Conservation (phyloP, 345 rosid genomes). For the Litchi chinensis region DNA sequence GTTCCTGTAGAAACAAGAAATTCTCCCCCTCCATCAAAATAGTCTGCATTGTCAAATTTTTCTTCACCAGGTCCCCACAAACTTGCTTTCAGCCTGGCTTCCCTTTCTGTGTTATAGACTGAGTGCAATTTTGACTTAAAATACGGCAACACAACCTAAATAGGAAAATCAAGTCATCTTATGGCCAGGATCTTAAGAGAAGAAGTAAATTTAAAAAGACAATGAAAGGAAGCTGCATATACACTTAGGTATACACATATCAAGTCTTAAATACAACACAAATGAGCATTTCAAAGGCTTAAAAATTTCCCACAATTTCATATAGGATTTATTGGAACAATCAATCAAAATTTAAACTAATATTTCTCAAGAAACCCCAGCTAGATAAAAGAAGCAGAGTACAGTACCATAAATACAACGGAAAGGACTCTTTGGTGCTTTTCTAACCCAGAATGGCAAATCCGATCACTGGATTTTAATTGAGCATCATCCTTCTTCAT, state of each 20-base stretch:
- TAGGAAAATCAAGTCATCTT: slow-evolving; percentile 22
- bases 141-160: slow-evolving; percentile 93
- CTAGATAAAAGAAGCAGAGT: slow-evolving; percentile 22
- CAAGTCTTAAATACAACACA: neutral
- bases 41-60: slow-evolving; percentile 57
- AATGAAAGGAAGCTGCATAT: neutral
- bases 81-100: slow-evolving; percentile 91
- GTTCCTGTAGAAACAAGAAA: slow-evolving; percentile 49
- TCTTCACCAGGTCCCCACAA: slow-evolving; percentile 90
- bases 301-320: neutral
- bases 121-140: slow-evolving; percentile 86
- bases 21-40: slow-evolving; percentile 44
- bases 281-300: neutral
- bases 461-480: slow-evolving; percentile 45
- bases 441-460: slow-evolving; percentile 69
- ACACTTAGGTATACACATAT: neutral
- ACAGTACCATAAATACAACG: slow-evolving; percentile 85
- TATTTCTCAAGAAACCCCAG: neutral
- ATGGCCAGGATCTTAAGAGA: slow-evolving; percentile 4
- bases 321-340: neutral
- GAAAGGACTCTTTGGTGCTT: slow-evolving; percentile 84
- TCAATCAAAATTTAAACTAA: slow-evolving; percentile 4
- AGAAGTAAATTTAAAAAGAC: neutral
- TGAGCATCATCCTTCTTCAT: slow-evolving; percentile 46
- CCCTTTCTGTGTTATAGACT: slow-evolving; percentile 88